Base-by-base conservation (phyloP, 768 basidiomycete genomes). In the Tylopilus subfusipes region DNA sequence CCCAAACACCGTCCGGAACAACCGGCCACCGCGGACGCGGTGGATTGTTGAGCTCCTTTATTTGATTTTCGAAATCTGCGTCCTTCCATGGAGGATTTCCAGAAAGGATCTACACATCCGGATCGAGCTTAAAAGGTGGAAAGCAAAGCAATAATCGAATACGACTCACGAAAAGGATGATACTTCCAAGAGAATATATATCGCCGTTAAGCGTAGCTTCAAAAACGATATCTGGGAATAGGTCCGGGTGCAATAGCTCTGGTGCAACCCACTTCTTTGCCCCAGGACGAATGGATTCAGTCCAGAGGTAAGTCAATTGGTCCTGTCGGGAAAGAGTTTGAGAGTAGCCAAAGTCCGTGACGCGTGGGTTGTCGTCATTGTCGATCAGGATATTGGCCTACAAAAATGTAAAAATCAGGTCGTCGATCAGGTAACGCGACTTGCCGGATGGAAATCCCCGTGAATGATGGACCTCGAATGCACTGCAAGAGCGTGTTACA, bases 311-410 rank as follows among this genome's bases (percentile, higher is more conserved):
- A 2, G 24, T 5, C 22, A 21, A 29, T 0, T 22, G 4, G 2
- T 33, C 27, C 40, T 48, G 34, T 13, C 3, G n/a, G n/a, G 14
- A 33, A 22, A 40, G 47, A 22, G 43, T 34, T 13, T 24, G 56
- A 45, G 56, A 38, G 13, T 54, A 40, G 2, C 56, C 56, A 27
- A 57, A 27, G 29, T 56, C 56, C 2, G 56, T 49, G 11, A 57
- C 24, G 24, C 53, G 54, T 0, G 48, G 22, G 11, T 49, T 48
- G 13, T 49, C 4, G 2, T 56, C 21, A 1, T 5, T n/a, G 5
- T 57, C 56, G 8, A 57, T 44, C 24, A 57, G 7, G 2, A 57
- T 45, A 34, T 57, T 57, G 1, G 11, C 29, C 56, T 57, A n/a
- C 7, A 24, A 13, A 29, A 1, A 24, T 14, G 21, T 19, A 5